Evolutionary conservation across 257 asterid genomes (phyloP).

Genomic region (Coffea canephora): DNA sequence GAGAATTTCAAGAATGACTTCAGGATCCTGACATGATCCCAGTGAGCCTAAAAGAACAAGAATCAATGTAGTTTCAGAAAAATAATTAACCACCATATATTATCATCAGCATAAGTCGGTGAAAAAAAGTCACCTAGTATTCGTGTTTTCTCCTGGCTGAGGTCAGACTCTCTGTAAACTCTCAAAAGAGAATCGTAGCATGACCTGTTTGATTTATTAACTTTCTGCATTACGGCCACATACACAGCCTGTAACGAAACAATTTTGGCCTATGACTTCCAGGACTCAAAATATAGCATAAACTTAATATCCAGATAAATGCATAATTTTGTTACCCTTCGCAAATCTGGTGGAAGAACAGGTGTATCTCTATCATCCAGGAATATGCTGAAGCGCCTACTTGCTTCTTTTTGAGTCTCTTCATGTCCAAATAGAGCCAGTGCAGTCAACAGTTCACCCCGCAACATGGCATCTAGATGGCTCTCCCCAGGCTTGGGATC

Average conservation of each 20-base stretch:
- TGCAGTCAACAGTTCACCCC: conserved; percentile 79
- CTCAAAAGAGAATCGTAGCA: conserved; percentile 75
- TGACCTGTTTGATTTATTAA: conserved; percentile 62
- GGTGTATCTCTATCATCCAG: conserved; percentile 67
- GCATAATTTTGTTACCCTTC: conserved; percentile 53
- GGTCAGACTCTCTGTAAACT: conserved; percentile 82
- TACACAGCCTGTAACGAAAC: conserved; percentile 67
- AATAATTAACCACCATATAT: not conserved
- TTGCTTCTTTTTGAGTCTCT: conserved; percentile 63
- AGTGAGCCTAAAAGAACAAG: conserved; percentile 53
- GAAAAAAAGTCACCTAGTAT: conserved; percentile 51
- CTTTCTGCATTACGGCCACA: conserved; percentile 68
- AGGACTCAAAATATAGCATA: not conserved
- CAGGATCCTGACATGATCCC: conserved; percentile 71
- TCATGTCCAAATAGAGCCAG: conserved; percentile 76
- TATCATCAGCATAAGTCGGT: not conserved
- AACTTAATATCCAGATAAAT: not conserved
- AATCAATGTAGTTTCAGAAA: conserved; percentile 22
- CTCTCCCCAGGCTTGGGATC: conserved; percentile 91
- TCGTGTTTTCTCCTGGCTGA: conserved; percentile 94
- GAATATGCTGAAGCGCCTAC: conserved; percentile 62
- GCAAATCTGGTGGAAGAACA: conserved; percentile 88
- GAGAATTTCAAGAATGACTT: conserved; percentile 64
- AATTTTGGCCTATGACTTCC: not conserved
- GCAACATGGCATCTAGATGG: conserved; percentile 91